Base-by-base conservation (phyloP, 257 asterid species). In the Galeopsis tetrahit region DNA sequence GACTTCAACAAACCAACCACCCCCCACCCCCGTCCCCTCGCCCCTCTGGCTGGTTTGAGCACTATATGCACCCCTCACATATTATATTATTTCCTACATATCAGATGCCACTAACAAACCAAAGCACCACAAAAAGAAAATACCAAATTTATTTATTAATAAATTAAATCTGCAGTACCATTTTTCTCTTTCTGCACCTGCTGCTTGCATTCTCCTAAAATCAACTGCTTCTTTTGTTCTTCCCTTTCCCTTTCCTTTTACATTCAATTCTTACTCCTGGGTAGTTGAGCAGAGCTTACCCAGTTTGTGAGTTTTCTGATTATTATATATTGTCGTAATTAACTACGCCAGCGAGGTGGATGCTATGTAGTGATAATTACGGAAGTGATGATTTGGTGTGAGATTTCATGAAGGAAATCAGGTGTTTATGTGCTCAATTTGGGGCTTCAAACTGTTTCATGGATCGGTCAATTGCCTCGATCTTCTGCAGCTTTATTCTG, bases 381-480 rank as follows among this genome's bases (percentile, higher is more conserved):
- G 73, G 63, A 59, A 31, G 69, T 74, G 65, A 67, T 74, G 38
- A 74, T 76, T 53, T 78, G 58, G 78, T 46, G 40, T 72, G 31
- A 73, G 48, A 60, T 32, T 53, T 68, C 32, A 75, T 34, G 35
- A 80, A 63, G 43, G 63, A 32, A 79, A 53, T 76, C 46, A 59
- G 67, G 78, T 11, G 67, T 33, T 48, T 73, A 61, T 62, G 63
- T 56, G 68, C 56, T 58, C 80, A 65, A 8, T 39, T 68, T 70
- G 31, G 56, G 75, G 44, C 57, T 60, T 77, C 72, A 58, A 60
- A 66, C 57, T 32, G n/a, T 36, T 62, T 28, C 36, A 85, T 90
- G 98, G 96, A 88, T 88, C 94, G 86, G 74, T 81, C 79, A 3
- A 48, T 81, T 49, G 58, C 80, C 17, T 43, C 81, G 86, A 82